These are phyloP conservation scores for Hydnum rufescens DNA, from an alignment of 768 basidiomycete genomes.

Conservation along the genomic window DNA sequence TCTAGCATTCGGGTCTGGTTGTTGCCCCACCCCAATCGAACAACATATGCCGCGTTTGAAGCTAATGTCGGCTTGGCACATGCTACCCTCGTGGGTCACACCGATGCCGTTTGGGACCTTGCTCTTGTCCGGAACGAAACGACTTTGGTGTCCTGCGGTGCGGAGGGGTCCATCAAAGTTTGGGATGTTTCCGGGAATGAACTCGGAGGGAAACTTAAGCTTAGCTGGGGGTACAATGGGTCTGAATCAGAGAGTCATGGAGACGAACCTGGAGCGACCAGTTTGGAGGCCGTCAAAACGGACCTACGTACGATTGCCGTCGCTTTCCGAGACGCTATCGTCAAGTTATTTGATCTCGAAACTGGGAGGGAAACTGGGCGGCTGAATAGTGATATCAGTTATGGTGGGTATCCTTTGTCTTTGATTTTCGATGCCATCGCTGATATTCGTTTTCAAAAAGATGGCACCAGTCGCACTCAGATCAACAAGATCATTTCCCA, in stretches of 20 bases:
- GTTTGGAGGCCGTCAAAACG: constrained; percentile 63
- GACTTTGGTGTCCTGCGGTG: constrained; percentile 72
- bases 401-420: constrained; percentile 20
- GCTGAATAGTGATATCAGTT: constrained; percentile 14
- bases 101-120: constrained; percentile 93
- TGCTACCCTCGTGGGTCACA: constrained; percentile 75
- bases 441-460: constrained; percentile 28
- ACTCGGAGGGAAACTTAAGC: constrained; percentile 25
- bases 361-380: constrained; percentile 50
- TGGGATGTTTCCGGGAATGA: constrained; percentile 58
- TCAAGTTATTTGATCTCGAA: constrained; percentile 85
- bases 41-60: constrained; percentile 85
- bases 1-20: constrained; percentile 86
- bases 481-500: constrained; percentile 78
- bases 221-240: constrained; percentile 68
- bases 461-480: constrained; percentile 56
- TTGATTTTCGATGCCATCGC: constrained; percentile 24
- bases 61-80: constrained; percentile 31
- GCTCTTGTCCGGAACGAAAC: constrained; percentile 67
- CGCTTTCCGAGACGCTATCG: constrained; percentile 70
- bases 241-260: constrained; percentile 31
- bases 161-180: constrained; percentile 81
- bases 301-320: constrained; percentile 79
- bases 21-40: constrained; percentile 52
- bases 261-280: constrained; percentile 50